Percentiles rank a stretch among this genome's conserved stretches.
These are phyloP conservation scores for Starmerella gropengiesseri DNA, from an alignment of 805 yeast species.

Conservation along the genomic window DNA sequence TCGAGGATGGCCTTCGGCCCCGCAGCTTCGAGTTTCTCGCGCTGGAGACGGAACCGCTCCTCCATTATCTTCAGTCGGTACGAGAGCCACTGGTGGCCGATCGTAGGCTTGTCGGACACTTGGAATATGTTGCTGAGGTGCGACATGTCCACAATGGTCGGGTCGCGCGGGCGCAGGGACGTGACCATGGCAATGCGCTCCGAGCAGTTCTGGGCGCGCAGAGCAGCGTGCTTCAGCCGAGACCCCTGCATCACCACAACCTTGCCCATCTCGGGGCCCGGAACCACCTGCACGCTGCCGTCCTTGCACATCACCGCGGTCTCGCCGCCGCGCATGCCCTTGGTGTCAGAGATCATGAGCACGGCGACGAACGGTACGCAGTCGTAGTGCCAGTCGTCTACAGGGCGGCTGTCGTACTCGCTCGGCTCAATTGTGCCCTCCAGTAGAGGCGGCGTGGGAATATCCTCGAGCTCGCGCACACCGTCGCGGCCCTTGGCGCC, in stretches of 20 bases:
- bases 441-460: slow-evolving; percentile 10
- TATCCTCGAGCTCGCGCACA: slow-evolving; percentile 8
- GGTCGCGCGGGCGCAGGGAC: slow-evolving; percentile 26
- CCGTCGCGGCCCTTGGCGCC: slow-evolving; percentile 13
- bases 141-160: slow-evolving; percentile 25
- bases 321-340: slow-evolving; percentile 51
- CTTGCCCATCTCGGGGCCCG: slow-evolving; percentile 40
- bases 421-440: slow-evolving; percentile 7
- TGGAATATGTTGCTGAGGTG: slow-evolving; percentile 25
- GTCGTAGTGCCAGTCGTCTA: slow-evolving; percentile 54
- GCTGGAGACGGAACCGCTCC: slow-evolving; percentile 11
- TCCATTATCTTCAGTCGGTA: slow-evolving; percentile 19
- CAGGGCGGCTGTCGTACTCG: slow-evolving; percentile 29
- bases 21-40: slow-evolving; percentile 6
- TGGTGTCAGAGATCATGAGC: slow-evolving; percentile 49
- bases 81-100: slow-evolving; percentile 23
- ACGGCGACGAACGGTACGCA: slow-evolving; percentile 58
- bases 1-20: not conserved
- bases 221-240: slow-evolving; percentile 38
- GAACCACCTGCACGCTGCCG: slow-evolving; percentile 21
- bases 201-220: slow-evolving; percentile 34
- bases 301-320: slow-evolving; percentile 36
- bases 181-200: slow-evolving; percentile 30
- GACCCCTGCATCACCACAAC: slow-evolving; percentile 43
- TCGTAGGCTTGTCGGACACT: slow-evolving; percentile 15